These are phyloP conservation scores for Crepidotus variabilis DNA, from an alignment of 768 basidiomycete species.

Conservation along the genomic window DNA sequence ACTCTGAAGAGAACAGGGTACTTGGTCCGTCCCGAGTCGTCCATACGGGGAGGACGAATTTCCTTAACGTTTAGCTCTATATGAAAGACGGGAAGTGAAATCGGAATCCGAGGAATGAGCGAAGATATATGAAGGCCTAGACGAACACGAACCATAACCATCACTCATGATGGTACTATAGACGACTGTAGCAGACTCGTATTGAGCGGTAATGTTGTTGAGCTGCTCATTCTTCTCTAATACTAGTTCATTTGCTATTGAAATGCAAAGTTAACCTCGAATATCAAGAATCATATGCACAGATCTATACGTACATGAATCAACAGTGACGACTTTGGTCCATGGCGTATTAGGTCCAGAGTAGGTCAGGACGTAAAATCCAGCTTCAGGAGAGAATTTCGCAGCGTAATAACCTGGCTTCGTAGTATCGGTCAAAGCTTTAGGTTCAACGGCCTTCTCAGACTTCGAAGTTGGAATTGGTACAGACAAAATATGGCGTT, in stretches of 20 bases:
- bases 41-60: conserved; percentile 88
- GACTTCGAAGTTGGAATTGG: conserved; percentile 53
- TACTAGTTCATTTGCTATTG: conserved; percentile 55
- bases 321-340: conserved; percentile 72
- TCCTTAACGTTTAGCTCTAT: conserved; percentile 88
- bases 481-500: conserved; percentile 82
- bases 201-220: conserved; percentile 59
- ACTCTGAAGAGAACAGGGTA: conserved; percentile 93
- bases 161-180: conserved; percentile 75
- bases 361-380: conserved; percentile 81
- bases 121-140: neutral
- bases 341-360: conserved; percentile 81
- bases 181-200: conserved; percentile 65
- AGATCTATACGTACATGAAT: conserved; percentile 26
- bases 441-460: conserved; percentile 33
- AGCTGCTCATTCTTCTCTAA: conserved; percentile 71
- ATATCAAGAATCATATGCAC: neutral
- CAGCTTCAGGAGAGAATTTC: conserved; percentile 80
- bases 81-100: neutral
- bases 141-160: conserved; percentile 63
- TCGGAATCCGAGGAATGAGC: neutral
- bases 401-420: conserved; percentile 59
- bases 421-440: conserved; percentile 48
- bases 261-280: conserved; percentile 5
- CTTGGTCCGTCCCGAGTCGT: conserved; percentile 91